Conservation (phyloP, 1,139 yeast genomes). For the Suhomyces panamericanus region DNA sequence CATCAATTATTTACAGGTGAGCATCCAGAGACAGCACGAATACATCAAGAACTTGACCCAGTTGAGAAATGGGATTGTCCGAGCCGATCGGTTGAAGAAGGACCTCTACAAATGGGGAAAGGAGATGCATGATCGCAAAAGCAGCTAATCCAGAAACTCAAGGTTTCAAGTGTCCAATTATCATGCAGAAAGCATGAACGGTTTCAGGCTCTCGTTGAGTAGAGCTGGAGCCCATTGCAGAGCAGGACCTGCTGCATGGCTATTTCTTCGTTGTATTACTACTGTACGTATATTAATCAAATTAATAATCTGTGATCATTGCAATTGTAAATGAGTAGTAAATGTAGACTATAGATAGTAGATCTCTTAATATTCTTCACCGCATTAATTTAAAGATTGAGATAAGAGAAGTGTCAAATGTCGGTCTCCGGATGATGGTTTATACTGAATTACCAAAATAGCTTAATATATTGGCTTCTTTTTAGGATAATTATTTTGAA, state of each 20-base stretch:
- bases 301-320: background rate
- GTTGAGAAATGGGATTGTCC: slow-evolving; percentile 70
- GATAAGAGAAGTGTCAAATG: too few relatives aligned
- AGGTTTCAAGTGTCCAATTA: too few relatives aligned
- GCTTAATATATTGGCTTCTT: too few relatives aligned
- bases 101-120: slow-evolving; percentile 78
- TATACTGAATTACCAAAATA: too few relatives aligned
- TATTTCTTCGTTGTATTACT: slow-evolving; percentile 2
- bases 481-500: too few relatives aligned
- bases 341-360: too few relatives aligned
- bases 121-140: slow-evolving; percentile 74
- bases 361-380: too few relatives aligned
- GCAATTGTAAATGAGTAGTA: too few relatives aligned
- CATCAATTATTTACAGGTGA: slow-evolving; percentile 46
- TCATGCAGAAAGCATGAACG: too few relatives aligned
- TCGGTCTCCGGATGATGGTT: too few relatives aligned
- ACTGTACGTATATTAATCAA: background rate
- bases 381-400: too few relatives aligned
- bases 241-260: slow-evolving; percentile 1
- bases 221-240: background rate
- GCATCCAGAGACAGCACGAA: slow-evolving; percentile 85
- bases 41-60: slow-evolving; percentile 74
- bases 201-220: too few relatives aligned
- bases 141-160: slow-evolving; percentile 13
- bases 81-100: slow-evolving; percentile 73